Evolutionary conservation across 768 basidiomycete species (phyloP).

Genomic region (Boletus subparvulus): DNA sequence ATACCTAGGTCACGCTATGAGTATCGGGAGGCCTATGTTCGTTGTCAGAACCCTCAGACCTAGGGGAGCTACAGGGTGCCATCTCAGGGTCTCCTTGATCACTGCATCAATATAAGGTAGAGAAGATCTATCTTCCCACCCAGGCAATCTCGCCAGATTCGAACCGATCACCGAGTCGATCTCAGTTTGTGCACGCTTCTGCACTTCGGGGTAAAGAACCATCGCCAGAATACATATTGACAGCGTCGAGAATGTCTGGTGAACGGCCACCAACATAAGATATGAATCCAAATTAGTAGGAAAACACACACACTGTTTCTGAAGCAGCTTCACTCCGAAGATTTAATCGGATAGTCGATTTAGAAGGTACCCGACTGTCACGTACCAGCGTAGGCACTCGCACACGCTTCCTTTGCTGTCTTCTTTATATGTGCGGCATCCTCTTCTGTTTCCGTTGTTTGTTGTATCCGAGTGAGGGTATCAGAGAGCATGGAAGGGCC

Average conservation of each 20-base stretch:
- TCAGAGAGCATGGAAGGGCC: slow-evolving; percentile 14
- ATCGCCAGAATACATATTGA: slow-evolving; percentile 11
- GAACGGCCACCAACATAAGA: background rate
- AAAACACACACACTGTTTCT: slow-evolving; percentile 7
- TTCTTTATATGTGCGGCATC: background rate
- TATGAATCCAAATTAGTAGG: background rate
- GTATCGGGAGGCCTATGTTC: no score
- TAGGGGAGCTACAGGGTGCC: slow-evolving; percentile 9
- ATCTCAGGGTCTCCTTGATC: slow-evolving; percentile 12
- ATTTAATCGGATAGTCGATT: background rate
- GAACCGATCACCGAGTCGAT: slow-evolving; percentile 10
- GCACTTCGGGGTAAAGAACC: slow-evolving; percentile 15
- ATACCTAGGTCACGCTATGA: slow-evolving; percentile 9
- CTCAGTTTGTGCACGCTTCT: slow-evolving; percentile 16
- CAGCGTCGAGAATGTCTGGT: slow-evolving; percentile 6
- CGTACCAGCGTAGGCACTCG: slow-evolving; percentile 13
- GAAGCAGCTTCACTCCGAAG: slow-evolving; percentile 4
- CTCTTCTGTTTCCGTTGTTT: background rate
- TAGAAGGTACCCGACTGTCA: background rate
- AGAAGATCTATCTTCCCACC: slow-evolving; percentile 14
- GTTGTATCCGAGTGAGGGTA: background rate
- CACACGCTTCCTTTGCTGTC: slow-evolving; percentile 6
- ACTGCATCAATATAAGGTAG: slow-evolving; percentile 11
- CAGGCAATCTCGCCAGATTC: slow-evolving; percentile 8
- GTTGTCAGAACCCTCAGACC: background rate